Base-by-base conservation (phyloP, 352 stramenopile species). In the Globisporangium camurandrum region DNA sequence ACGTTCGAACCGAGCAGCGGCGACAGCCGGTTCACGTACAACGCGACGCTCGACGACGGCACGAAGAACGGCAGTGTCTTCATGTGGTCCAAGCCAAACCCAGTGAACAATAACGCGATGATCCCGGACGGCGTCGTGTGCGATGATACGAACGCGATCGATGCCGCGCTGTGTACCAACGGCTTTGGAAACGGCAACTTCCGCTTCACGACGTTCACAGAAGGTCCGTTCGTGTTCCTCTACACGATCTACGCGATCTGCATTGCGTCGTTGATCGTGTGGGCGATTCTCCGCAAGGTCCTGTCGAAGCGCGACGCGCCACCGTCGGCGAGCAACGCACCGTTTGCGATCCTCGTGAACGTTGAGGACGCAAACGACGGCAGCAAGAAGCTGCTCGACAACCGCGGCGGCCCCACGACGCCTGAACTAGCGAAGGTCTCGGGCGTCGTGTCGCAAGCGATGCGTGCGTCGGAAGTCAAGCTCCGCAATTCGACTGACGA, bases 71-170 rank as follows among this genome's bases (percentile, higher is more conserved):
- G 50, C 27, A 67, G 40, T n/a, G 59, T 84, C 16, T 88, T 65
- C 63, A 84, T 62, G 73, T 69, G 62, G 39, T 79, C 59, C 20
- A 71, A 59, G 48, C 69, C 57, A 38, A 86, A 75, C 46, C 62
- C 71, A 27, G 60, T 63, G 48, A 88, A 88, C 61, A 88, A 84
- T 67, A 88, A 88, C 44, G 73, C 71, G 17, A 77, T 71, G 61
- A 61, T 86, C 54, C 76, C 76, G 4, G 61, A 82, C 49, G 74
- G 70, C 8, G 76, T 71, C 10, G 59, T 56, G 28, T 88, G 73
- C 61, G 54, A 4, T 2, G 20, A 28, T 0, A 64, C 79, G 5
- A 58, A 66, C 22, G 26, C 51, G 4, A 62, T 45, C 1, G 51
- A 58, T 1, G 56, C 69, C 40, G 58, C 48, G 12, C 41, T 52